Evolutionary conservation across 2,329 filamentous ascomycete genomes (phyloP), one percentile per base, ranked within the genome.

Genomic region (Neonectria faginata): DNA sequence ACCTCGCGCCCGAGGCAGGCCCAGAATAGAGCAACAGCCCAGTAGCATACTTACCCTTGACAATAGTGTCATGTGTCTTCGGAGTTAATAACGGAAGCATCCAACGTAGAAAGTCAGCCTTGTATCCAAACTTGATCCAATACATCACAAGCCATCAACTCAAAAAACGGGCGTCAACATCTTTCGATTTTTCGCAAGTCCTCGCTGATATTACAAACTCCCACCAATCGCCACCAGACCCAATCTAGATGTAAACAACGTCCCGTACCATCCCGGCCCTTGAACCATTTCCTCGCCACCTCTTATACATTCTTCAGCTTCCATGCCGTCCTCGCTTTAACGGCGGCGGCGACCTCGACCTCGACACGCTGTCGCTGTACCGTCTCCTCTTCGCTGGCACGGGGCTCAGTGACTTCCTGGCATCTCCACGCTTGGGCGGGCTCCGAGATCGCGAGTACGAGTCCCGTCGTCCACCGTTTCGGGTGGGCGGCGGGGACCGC

Each of bases 251-350:
- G 65, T 47, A 62, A 61, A 48, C 44, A 52, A 44, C 52, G 25
- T 53, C 45, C 59, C 58, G 33, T 51, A 20, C 41, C 60, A 59
- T 61, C 55, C 62, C 67, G 64, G 55, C 62, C 48, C 53, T 16
- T 33, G 25, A 20, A 52, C 55, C 57, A 33, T 5, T 67, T 50
- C 45, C 47, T 29, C 50, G 18, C n/a, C 16, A 3, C 48, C 51
- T 52, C 56, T 39, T 18, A 12, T 52, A 42, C 18, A 18, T 25
- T 50, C 45, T 47, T 73, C 62, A 75, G 56, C 68, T 73, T 33
- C 69, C 71, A n/a, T 71, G 72, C 47, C 76, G 69, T 44, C 74
- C 76, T 42, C 74, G 75, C 62, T 78, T 77, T 68, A 74, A 64
- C 10, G 75, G 75, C 9, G 75, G 74, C 39, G 76, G 76, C 27